phyloP scores from a whole-genome alignment of 75 land plant species.

The Picea glauca region DNA sequence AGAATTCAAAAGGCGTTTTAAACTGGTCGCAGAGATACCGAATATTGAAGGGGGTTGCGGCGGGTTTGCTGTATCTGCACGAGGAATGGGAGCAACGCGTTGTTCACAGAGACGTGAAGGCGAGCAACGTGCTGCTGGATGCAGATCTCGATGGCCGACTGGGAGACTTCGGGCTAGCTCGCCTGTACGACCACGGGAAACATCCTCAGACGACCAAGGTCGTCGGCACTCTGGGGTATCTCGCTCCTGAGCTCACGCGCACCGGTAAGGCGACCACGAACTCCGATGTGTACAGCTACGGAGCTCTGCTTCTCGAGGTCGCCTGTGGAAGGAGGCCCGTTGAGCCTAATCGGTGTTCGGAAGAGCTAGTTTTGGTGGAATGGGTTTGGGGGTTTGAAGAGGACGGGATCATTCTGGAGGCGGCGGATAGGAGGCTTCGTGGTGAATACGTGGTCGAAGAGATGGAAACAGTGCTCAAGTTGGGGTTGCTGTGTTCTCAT shows the following conservation, averaged over 20 bases:
- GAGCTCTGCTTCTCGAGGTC: slow-evolving; percentile 48
- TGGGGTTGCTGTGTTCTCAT: slow-evolving; percentile 25
- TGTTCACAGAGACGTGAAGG: slow-evolving; percentile 69
- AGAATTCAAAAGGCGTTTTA: slow-evolving; percentile 19
- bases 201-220: slow-evolving; percentile 33
- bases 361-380: slow-evolving; percentile 50
- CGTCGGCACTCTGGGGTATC: slow-evolving; percentile 66
- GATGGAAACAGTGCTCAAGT: slow-evolving; percentile 17
- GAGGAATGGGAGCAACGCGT: slow-evolving; percentile 56
- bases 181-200: slow-evolving; percentile 34
- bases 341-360: slow-evolving; percentile 8
- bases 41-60: slow-evolving; percentile 47
- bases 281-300: slow-evolving; percentile 57
- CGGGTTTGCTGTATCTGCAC: slow-evolving; percentile 58
- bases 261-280: slow-evolving; percentile 31
- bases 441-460: slow-evolving; percentile 3
- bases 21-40: slow-evolving; percentile 33
- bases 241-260: slow-evolving; percentile 46
- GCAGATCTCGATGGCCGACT: slow-evolving; percentile 43
- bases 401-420: slow-evolving; percentile 25
- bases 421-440: slow-evolving; percentile 42
- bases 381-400: slow-evolving; percentile 53
- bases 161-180: slow-evolving; percentile 72
- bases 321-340: slow-evolving; percentile 47
- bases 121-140: slow-evolving; percentile 67